Evolutionary conservation across 345 rosid genomes (phyloP), one percentile per base, ranked within the genome.

Genomic region (Gossypium anomalum): DNA sequence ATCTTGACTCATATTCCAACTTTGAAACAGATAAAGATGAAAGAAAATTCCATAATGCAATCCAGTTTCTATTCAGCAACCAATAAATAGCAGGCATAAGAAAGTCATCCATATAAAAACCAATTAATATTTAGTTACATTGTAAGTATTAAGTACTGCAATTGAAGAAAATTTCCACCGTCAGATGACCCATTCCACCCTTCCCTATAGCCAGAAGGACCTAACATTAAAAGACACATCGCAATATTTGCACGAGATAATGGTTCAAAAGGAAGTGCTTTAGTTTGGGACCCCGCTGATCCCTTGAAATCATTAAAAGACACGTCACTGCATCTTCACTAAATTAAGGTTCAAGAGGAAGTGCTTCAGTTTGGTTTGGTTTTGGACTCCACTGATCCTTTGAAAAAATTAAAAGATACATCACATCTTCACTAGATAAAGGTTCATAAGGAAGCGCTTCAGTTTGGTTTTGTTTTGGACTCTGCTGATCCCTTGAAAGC

Each of bases 261-360:
- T 34, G 41, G 7, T 5, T 34, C 41, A 34, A 34, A 34, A 34
- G 7, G 7, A 34, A 34, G 7, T 34, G 41, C 57, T 14, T 15
- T 52, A 1, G 45, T 9, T 15, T 75, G 78, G 47, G 44, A 16
- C 15, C 14, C 86, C 86, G 81, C 2, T 75, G 81, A 72, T 80
- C 87, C 22, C 77, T 78, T 0, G 86, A 82, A n/a, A 89, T 81
- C 88, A 80, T 81, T 34, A 87, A 38, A 17, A 88, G 88, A 68
- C 82, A 85, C 43, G 57, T 51, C 3, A 79, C 91, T 51, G 67
- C 80, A 25, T 84, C 87, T 66, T 78, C 82, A 3, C 29, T 83
- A 34, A 34, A 34, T 34, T 34, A 34, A 34, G 41, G 7, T 5
- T 34, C 41, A 34, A 34, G 41, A 34, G 7, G 41, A 34, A 34